Evolutionary conservation across 139 green algal species (phyloP).

Genomic region (Chlamydomonas sp.): DNA sequence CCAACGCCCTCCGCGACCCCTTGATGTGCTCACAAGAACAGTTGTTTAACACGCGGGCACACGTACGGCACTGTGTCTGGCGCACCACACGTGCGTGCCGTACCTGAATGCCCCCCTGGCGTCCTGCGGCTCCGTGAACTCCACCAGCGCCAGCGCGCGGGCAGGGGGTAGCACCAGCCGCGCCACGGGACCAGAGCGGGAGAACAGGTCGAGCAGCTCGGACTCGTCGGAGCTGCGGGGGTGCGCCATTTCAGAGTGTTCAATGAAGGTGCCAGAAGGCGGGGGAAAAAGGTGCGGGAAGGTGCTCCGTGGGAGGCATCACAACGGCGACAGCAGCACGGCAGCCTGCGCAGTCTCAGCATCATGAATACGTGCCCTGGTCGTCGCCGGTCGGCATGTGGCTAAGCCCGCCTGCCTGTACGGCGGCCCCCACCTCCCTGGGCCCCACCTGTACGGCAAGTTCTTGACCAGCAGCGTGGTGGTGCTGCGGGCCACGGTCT

Average conservation of each 20-base stretch:
- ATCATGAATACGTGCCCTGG: no score
- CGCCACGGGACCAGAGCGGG: conserved; percentile 58
- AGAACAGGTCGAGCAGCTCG: conserved; percentile 79
- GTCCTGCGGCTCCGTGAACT: conserved; percentile 81
- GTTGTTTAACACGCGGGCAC: no score
- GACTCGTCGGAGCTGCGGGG: conserved; percentile 51
- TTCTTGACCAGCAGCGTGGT: conserved; percentile 96
- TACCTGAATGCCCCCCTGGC: conserved; percentile 57
- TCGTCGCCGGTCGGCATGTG: no score
- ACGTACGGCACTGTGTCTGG: no score
- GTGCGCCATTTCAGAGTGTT: no score
- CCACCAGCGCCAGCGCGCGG: conserved; percentile 89
- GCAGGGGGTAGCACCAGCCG: conserved; percentile 90
- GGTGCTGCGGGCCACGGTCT: conserved; percentile 68
- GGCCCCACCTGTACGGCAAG: conserved; percentile 80
- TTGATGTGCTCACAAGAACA: not conserved
- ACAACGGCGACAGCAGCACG: no score
- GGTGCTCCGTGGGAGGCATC: no score
- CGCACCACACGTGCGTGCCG: not conserved
- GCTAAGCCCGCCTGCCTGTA: no score
- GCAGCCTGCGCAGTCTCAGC: no score
- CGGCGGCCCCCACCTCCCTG: no score
- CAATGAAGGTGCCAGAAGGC: no score
- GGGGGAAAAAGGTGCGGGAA: no score
- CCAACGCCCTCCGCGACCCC: not conserved